phyloP scores from a whole-genome alignment of 306 rosid genomes.

The Quercus glauca region DNA sequence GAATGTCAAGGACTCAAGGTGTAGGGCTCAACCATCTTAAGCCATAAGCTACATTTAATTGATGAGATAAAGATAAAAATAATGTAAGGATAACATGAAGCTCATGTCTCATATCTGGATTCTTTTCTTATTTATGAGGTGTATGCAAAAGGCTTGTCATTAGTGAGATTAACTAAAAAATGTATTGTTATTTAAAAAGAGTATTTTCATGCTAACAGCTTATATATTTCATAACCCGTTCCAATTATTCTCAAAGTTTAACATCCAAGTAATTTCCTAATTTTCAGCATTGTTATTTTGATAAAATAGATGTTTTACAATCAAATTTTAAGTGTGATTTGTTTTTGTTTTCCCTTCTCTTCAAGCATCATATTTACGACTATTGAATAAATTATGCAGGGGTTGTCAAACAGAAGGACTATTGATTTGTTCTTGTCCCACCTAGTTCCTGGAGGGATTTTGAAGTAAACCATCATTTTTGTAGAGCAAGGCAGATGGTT shows the following conservation, averaged over 20 bases:
- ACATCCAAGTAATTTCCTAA: neutral
- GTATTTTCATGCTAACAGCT: neutral
- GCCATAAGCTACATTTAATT: neutral
- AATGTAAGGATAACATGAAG: neutral
- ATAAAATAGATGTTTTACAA: neutral
- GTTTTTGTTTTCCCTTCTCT: neutral
- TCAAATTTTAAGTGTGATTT: neutral
- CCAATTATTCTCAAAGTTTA: neutral
- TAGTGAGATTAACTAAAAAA: neutral
- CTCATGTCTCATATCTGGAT: neutral
- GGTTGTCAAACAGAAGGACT: conserved; percentile 84
- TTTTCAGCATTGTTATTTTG: conserved; percentile 6
- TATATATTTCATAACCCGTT: neutral
- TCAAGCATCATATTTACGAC: conserved; percentile 4
- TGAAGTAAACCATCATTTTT: conserved; percentile 29
- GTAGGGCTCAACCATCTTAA: neutral
- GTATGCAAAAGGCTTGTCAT: neutral
- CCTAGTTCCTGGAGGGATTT: conserved; percentile 9
- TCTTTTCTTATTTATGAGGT: neutral
- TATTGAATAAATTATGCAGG: conserved; percentile 51
- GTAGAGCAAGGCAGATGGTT: conserved; percentile 73
- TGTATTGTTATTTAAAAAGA: neutral
- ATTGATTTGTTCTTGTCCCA: conserved; percentile 81
- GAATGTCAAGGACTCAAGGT: neutral
- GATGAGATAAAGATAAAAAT: neutral